Base-by-base conservation (phyloP, 805 yeast species). In the Monosporozyma solicola region DNA sequence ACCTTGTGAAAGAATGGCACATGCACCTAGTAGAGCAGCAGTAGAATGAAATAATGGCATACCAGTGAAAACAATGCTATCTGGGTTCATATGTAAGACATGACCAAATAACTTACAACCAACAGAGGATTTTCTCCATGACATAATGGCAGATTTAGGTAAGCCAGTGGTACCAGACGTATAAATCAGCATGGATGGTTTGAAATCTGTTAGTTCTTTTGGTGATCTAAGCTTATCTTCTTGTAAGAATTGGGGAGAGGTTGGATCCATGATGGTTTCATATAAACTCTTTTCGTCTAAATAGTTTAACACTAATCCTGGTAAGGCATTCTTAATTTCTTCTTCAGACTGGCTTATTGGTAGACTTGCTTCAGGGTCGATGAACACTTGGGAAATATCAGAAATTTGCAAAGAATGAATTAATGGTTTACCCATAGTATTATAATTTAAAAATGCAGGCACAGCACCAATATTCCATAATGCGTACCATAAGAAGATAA, bases 21-120 rank as follows among this genome's bases (percentile, higher is more conserved):
- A 75, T 5, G 85, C 80, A 11, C 97, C 97, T 52, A 91, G 71
- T 69, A 89, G 77, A 0, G 96, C 86, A 3, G 97, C 97, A 0
- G 97, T 91, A 0, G 96, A 88, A 68, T 91, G 98, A 65, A 92
- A 91, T 55, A 92, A 73, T 1, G 98, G 98, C 98, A 91, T 91
- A 1, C 96, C 87, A 0, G 96, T 87, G 71, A 85, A 86, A 9
- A 88, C 83, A 11, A 76, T 79, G 15, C 86, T 80, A 3, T 72
- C 65, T 5, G 67, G 56, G n/a, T 72, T 67, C 59, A 88, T 74
- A 54, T 81, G 77, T 72, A 85, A 78, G 44, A 87, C 83, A 57
- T 77, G 77, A 1, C 88, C 87, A 63, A 88, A 90, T 27, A 87
- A 64, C 2, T 76, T 69, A 1, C 88, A 72, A 1, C 95, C 96